These are phyloP conservation scores for Durio zibethinus DNA, from an alignment of 345 rosid genomes.

Conservation along the genomic window DNA sequence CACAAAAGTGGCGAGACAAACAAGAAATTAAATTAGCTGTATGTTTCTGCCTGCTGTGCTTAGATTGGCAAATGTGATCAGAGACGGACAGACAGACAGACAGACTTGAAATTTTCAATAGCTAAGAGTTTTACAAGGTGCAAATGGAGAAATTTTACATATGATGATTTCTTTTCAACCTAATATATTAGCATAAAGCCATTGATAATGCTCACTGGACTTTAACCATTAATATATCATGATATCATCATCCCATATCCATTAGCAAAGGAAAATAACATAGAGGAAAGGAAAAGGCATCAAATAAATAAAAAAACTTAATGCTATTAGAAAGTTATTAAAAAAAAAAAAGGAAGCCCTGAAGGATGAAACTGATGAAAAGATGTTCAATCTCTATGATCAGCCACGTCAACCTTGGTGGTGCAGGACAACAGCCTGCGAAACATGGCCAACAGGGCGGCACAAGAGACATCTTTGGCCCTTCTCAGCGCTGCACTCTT, in stretches of 20 bases:
- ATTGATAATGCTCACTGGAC: neutral
- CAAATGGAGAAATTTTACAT: neutral
- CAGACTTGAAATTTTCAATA: neutral
- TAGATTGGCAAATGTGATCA: neutral
- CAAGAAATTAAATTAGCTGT: neutral
- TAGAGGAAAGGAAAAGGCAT: neutral
- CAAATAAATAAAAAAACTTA: neutral
- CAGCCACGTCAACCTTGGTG: slow-evolving; percentile 50
- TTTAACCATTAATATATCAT: neutral
- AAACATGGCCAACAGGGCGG: slow-evolving; percentile 44
- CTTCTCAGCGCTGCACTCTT: slow-evolving; percentile 49
- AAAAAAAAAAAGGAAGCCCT: neutral
- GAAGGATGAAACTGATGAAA: slow-evolving; percentile 1
- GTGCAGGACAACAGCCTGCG: slow-evolving; percentile 51
- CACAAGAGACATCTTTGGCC: slow-evolving; percentile 49
- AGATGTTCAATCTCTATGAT: slow-evolving; percentile 13
- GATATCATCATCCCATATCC: neutral
- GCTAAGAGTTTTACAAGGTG: neutral
- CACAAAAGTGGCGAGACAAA: neutral
- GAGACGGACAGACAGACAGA: no score
- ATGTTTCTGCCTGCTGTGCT: neutral
- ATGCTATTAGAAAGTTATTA: neutral
- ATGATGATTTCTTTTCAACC: neutral
- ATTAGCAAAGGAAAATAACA: neutral
- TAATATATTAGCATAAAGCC: neutral